Base-by-base conservation (phyloP, 148 eudicot genomes). In the Dysphania ambrosioides region DNA sequence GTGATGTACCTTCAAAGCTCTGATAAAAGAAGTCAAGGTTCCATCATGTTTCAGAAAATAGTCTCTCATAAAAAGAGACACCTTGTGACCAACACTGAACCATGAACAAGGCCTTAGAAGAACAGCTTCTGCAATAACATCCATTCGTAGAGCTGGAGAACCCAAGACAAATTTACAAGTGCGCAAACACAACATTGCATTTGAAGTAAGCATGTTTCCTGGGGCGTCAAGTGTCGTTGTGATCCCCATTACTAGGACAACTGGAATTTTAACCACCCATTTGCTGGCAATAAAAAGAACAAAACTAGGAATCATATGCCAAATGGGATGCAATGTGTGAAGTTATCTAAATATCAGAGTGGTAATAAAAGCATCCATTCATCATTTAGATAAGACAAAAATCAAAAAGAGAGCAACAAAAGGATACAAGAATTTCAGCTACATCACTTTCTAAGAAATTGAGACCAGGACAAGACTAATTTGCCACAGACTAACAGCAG, bases 201-300 rank as follows among this genome's bases (percentile, higher is more conserved):
- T 79, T 42, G 91, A 84, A 77, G 91, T 73, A 27, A 92, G 85
- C 79, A 85, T 78, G 79, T 71, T 84, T 81, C 81, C 80, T 59
- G 87, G 85, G 32, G 97, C 87, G 85, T 95, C 88, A 76, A 86
- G 68, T 41, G 83, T 90, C 38, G 98, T 92, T 77, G 99, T 84
- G 66, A 92, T 89, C 70, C 97, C 99, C 83, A 90, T 66, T 70
- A 95, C 81, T 76, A 95, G 81, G 81, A 92, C 79, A 72, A 89
- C 76, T 18, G 99, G 99, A 80, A 95, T 76, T 81, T 92, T 95
- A 68, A 89, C 78, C 30, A 75, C 86, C 99, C 99, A 95, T 88
- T 95, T 96, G 81, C 99, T 95, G 92, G 65, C 31, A 76, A 83
- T 80, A 55, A 62, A 78, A 26, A 32, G 56, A 53, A 12, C 24